phyloP scores from a whole-genome alignment of 169 alveolate species.

The Ichthyophthirius multifiliis region DNA sequence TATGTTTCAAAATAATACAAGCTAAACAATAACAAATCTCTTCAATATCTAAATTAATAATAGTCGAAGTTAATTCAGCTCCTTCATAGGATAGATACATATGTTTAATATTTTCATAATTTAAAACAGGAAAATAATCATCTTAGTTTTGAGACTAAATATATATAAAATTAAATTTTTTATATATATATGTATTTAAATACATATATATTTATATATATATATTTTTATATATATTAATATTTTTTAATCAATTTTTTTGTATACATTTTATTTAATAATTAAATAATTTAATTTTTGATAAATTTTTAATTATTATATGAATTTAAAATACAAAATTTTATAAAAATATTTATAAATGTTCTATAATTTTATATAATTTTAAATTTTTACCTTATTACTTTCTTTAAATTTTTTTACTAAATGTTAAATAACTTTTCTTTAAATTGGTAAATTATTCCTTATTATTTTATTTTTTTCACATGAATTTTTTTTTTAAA shows the following conservation, averaged over 20 bases:
- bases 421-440: too few relatives aligned
- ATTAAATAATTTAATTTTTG: background rate
- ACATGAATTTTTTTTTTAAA: too few relatives aligned
- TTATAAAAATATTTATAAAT: too few relatives aligned
- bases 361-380: too few relatives aligned
- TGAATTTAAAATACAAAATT: too few relatives aligned
- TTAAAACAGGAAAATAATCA: background rate
- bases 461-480: too few relatives aligned
- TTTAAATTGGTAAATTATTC: too few relatives aligned
- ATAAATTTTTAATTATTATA: background rate
- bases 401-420: too few relatives aligned
- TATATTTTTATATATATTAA: background rate
- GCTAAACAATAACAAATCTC: constrained; percentile 64
- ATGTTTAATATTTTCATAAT: constrained; percentile 10
- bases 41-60: constrained; percentile 57
- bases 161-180: background rate
- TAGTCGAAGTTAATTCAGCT: constrained; percentile 48
- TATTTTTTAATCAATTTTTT: background rate
- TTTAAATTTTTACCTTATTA: too few relatives aligned
- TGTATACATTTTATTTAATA: background rate
- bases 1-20: constrained; percentile 51
- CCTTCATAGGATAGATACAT: constrained; percentile 55
- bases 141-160: background rate
- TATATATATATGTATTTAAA: background rate
- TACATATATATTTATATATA: background rate